Percentiles rank a stretch among this genome's conserved stretches.
Evolutionary conservation across 257 asterid species (phyloP).

Genomic region (Solanum microdontum): DNA sequence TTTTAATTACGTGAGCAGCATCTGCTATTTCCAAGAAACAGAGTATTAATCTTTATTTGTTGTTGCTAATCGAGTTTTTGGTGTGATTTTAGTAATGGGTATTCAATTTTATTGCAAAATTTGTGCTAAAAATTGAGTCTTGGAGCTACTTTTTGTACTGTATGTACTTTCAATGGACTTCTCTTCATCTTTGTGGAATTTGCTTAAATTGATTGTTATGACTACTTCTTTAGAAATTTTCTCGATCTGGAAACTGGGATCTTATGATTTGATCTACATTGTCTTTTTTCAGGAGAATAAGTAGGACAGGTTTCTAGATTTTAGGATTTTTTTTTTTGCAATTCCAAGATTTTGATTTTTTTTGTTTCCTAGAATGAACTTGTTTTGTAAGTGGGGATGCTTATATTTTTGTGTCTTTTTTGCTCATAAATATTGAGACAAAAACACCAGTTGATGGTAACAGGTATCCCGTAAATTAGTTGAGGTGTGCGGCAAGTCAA

Average conservation of each 20-base stretch:
- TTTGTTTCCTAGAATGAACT: background rate
- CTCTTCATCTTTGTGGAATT: background rate
- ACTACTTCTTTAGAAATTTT: background rate
- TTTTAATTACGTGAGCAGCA: background rate
- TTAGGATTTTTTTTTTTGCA: background rate
- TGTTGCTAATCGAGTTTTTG: background rate
- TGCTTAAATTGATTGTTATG: background rate
- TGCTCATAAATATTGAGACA: background rate
- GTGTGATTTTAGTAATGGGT: background rate
- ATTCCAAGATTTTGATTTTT: background rate
- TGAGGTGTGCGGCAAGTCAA: background rate
- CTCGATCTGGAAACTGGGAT: background rate
- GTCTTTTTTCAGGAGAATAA: background rate
- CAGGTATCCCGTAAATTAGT: background rate
- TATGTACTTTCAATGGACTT: background rate
- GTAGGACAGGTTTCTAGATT: background rate
- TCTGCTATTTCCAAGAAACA: background rate
- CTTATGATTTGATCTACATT: background rate
- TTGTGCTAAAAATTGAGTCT: background rate
- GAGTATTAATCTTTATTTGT: background rate
- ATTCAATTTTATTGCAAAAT: background rate
- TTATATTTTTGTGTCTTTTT: background rate
- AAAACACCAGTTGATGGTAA: background rate
- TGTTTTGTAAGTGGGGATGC: background rate
- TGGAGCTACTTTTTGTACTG: background rate